phyloP scores from a whole-genome alignment of 169 alveolate species.

The Cryptosporidium viatorum region DNA sequence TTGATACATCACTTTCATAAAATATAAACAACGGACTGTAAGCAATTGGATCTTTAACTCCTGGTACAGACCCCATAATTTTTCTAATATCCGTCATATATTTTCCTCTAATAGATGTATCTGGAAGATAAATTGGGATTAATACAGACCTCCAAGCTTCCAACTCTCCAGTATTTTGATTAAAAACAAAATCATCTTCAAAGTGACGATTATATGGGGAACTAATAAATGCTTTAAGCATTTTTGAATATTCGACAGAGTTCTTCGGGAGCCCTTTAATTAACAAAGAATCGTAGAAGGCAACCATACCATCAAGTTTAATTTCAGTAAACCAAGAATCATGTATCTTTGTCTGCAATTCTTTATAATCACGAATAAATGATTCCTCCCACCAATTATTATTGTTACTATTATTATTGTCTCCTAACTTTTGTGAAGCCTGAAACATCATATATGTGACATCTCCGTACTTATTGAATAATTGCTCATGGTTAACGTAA shows the following conservation, averaged over 20 bases:
- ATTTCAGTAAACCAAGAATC: constrained; percentile 69
- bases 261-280: constrained; percentile 57
- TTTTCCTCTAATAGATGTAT: constrained; percentile 62
- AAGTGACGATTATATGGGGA: constrained; percentile 70
- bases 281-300: constrained; percentile 60
- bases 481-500: constrained; percentile 54
- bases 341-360: constrained; percentile 41
- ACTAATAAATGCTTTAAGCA: constrained; percentile 69
- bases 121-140: constrained; percentile 66
- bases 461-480: constrained; percentile 71
- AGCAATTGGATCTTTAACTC: constrained; percentile 58
- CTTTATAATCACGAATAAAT: constrained; percentile 19
- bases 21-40: constrained; percentile 76
- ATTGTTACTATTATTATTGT: neutral
- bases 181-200: constrained; percentile 72
- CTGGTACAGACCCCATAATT: constrained; percentile 27
- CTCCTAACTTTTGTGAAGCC: constrained; percentile 50
- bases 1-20: constrained; percentile 79
- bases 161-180: constrained; percentile 48
- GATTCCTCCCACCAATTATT: constrained; percentile 62
- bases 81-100: constrained; percentile 69
- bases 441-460: constrained; percentile 68
- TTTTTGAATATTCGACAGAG: constrained; percentile 53
- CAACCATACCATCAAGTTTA: constrained; percentile 68
- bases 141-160: constrained; percentile 75